A percentile compares a stretch with the other conserved stretches of the same genome.
Conservation (phyloP, 208 protist genomes). For the Leishmania braziliensis region DNA sequence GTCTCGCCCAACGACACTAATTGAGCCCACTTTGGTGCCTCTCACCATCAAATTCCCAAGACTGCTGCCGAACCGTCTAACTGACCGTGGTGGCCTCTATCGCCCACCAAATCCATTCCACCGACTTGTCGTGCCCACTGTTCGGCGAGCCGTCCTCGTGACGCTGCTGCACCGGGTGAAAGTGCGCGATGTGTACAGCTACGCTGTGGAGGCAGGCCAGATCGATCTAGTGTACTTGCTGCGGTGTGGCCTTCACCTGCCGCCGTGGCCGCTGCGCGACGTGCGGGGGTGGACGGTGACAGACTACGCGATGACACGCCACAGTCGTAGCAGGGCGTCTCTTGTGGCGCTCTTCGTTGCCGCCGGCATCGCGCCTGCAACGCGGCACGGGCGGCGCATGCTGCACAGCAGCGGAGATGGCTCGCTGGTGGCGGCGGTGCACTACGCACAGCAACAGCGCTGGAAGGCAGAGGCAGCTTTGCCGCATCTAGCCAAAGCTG, state of each 20-base stretch:
- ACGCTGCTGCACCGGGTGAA: conserved; percentile 56
- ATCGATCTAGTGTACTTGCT: conserved; percentile 45
- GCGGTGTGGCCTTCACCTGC: conserved; percentile 46
- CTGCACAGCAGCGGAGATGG: conserved; percentile 7
- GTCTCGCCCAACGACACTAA: conserved; percentile 27
- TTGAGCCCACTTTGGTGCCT: conserved; percentile 52
- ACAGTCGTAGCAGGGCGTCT: conserved; percentile 11
- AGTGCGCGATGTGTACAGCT: conserved; percentile 78
- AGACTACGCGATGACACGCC: conserved; percentile 58
- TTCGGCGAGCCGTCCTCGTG: conserved; percentile 11
- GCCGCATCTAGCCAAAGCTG: not conserved
- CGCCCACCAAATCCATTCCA: conserved; percentile 46
- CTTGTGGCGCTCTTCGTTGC: conserved; percentile 50
- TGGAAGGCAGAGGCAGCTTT: conserved; percentile 4
- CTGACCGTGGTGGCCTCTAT: conserved; percentile 43
- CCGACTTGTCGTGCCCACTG: conserved; percentile 48
- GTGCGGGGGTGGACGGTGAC: conserved; percentile 67
- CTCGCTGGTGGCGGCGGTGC: conserved; percentile 34
- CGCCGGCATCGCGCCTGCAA: conserved; percentile 39
- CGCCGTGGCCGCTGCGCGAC: conserved; percentile 60
- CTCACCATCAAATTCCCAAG: conserved; percentile 26
- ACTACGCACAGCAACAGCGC: conserved; percentile 22
- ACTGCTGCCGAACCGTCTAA: conserved; percentile 36
- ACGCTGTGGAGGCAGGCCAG: conserved; percentile 52
- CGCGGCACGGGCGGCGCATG: conserved; percentile 38